Base-by-base conservation (phyloP, 805 yeast species). In the Candida ortonii region DNA sequence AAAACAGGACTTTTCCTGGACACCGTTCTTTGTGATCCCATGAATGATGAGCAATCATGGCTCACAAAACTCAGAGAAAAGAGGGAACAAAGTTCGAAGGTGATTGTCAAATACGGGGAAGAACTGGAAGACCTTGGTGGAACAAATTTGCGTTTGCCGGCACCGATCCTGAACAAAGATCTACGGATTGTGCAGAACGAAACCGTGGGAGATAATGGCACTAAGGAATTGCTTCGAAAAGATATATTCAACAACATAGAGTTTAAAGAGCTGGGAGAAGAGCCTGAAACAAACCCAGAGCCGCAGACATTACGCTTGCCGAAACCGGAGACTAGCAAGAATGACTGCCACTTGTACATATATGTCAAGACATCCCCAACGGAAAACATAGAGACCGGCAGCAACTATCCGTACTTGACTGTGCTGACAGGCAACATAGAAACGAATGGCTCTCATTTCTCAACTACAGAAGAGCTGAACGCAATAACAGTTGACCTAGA, bases 81-180 rank as follows among this genome's bases (percentile, higher is more conserved):
- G 10, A 28, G 38, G 23, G 39, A 34, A 17, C 22, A 25, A 2
- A 14, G 22, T 7, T 23, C 42, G 19, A 47, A 44, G 26, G 21
- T 48, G 3, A 34, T 37, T 22, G 22, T 55, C 7, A 21, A 40
- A 3, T 48, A 45, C 25, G 41, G 46, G 8, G 27, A 20, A 2
- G 21, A 28, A 7, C 39, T 36, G 25, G 33, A 33, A 10, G 37
- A 41, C 8, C 4, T 39, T 6, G 36, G 33, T 6, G 33, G 36
- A 12, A 44, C 47, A 4, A 30, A 30, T 7, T 37, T 51, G 26
- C 45, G 43, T 8, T 38, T 53, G 6, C 55, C 51, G 23, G 46
- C 65, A 0, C 63, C 65, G 11, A 47, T 60, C 29, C 31, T 60
- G 25, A 54, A 38, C 33, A 37, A 39, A 22, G 62, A 58, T 2